Conservation (phyloP, 352 stramenopile species). For the Phytophthora citrophthora region DNA sequence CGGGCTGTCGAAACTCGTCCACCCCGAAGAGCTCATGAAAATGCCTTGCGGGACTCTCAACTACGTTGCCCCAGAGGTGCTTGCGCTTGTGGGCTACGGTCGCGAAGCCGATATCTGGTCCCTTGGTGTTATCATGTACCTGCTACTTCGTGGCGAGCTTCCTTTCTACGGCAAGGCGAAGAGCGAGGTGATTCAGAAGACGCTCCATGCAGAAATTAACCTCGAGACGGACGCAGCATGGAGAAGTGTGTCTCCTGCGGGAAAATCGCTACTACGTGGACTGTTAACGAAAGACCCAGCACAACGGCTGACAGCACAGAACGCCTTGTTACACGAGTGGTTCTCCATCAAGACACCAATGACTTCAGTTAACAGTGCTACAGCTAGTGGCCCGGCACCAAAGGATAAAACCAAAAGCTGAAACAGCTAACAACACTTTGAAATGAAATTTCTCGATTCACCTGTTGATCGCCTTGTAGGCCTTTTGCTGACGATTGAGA, state of each 20-base stretch:
- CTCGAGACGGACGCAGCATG: conserved; percentile 71
- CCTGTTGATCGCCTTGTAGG: conserved; percentile 4
- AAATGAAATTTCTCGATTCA: neutral
- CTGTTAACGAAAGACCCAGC: conserved; percentile 87
- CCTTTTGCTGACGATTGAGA: conserved; percentile 30
- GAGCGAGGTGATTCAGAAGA: conserved; percentile 94
- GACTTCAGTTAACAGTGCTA: conserved; percentile 31
- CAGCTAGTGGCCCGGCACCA: neutral
- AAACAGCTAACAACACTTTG: neutral
- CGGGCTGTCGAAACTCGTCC: conserved; percentile 92
- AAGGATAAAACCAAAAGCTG: conserved; percentile 21
- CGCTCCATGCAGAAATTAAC: conserved; percentile 84
- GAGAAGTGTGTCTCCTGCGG: conserved; percentile 57
- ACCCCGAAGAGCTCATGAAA: conserved; percentile 93
- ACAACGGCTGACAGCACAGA: conserved; percentile 79
- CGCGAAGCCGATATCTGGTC: conserved; percentile 93
- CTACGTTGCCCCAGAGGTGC: conserved; percentile 94
- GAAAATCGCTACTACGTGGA: conserved; percentile 75
- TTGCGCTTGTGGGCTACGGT: conserved; percentile 89
- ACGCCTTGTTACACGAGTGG: conserved; percentile 86
- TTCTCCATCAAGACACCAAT: conserved; percentile 51
- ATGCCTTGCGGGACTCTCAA: conserved; percentile 93
- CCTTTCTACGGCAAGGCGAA: conserved; percentile 93
- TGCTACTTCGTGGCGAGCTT: conserved; percentile 88
- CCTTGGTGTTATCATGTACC: conserved; percentile 93